These are phyloP conservation scores for Ophiostoma sp. DNA, from an alignment of 2,329 filamentous ascomycete species.

Conservation along the genomic window DNA sequence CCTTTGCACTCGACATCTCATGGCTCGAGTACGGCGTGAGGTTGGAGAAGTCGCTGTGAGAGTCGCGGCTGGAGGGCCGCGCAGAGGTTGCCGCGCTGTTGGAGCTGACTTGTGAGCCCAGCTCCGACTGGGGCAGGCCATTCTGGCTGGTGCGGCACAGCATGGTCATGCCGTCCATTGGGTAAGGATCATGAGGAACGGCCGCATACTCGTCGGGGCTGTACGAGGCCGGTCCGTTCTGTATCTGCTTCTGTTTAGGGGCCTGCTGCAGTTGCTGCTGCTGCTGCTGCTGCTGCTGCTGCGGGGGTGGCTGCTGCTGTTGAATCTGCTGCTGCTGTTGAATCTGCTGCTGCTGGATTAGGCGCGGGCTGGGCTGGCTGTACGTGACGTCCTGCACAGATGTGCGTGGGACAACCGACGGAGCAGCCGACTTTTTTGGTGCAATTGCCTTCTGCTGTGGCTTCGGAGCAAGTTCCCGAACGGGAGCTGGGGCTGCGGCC, in stretches of 20 bases:
- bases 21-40: conserved; percentile 83
- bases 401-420: conserved; percentile 6
- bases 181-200: conserved; percentile 59
- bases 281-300: neutral
- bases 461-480: neutral
- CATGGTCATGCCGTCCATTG: conserved; percentile 56
- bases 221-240: conserved; percentile 30
- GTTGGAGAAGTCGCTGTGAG: conserved; percentile 84
- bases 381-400: conserved; percentile 9
- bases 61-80: conserved; percentile 78
- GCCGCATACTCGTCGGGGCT: conserved; percentile 57
- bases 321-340: conserved; percentile 26
- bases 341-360: conserved; percentile 11
- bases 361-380: conserved; percentile 4
- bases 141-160: conserved; percentile 62
- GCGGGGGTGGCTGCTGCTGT: conserved; percentile 21
- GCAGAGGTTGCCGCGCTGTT: conserved; percentile 50
- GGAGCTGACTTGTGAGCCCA: conserved; percentile 34
- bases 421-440: conserved; percentile 1
- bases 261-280: conserved; percentile 28
- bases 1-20: conserved; percentile 65
- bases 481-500: neutral
- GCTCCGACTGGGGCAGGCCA: conserved; percentile 35
- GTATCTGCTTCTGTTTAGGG: conserved; percentile 30
- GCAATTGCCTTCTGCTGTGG: neutral